Base-by-base conservation (phyloP, 345 rosid species). In the Eucalyptus sideroxylon region DNA sequence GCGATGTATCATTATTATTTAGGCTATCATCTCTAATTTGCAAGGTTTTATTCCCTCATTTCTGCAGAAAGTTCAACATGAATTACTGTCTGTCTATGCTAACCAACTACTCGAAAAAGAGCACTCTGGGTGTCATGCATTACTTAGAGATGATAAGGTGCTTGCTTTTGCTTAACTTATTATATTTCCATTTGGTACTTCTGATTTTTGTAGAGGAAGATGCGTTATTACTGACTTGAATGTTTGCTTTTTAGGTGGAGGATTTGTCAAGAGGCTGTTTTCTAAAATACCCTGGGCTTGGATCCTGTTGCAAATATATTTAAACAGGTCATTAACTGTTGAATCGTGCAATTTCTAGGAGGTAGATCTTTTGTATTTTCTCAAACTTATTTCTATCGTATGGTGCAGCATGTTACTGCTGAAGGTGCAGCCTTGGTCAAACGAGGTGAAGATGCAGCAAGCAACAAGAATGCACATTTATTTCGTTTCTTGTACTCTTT, bases 231-330 rank as follows among this genome's bases (percentile, higher is more conserved):
- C 81, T 87, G 50, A 65, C 51, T 55, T 4, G 56, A 51, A 21
- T 83, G 80, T 62, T 83, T 86, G 85, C 83, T 34, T 89, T 83
- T 87, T 91, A 98, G 99, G 96, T 94, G 88, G 99, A 96, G 40
- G 98, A 98, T 92, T 96, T 98, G 88, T 98, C 97, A 65, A 94
- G 99, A 94, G 97, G 93, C 99, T 97, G 69, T 97, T 94, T 88
- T 94, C 94, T 87, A 95, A 96, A 89, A 95, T 96, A 87, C 91
- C 93, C 5, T 87, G 87, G 99, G 99, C 90, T 91, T 97, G 94
- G 99, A 96, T 67, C 98, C 97, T 30, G 96, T 97, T 90, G 97
- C 99, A 87, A 90, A 91, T 90, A 92, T 95, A 87, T 97, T 98
- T 92, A 97, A 98, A 93, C 97, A 96, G 99, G 99, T 98, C 86